Conservation (phyloP, 2,329 filamentous ascomycete species). For the Grosmannia serpens region DNA sequence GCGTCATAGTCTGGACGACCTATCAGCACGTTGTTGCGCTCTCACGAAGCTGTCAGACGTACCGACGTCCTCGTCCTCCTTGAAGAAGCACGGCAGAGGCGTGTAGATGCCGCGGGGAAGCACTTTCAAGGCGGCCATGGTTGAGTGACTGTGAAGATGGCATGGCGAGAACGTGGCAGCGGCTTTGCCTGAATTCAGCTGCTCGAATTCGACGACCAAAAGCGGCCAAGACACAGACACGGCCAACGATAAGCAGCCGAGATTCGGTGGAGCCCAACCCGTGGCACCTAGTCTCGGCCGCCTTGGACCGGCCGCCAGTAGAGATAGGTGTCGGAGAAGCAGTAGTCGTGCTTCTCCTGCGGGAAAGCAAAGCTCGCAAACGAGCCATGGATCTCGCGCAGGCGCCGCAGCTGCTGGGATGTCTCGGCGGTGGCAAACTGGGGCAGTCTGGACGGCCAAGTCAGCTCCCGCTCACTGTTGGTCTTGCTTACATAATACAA, state of each 20-base stretch:
- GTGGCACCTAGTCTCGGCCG: background rate
- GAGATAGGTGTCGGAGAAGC: slow-evolving; percentile 29
- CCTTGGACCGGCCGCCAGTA: slow-evolving; percentile 21
- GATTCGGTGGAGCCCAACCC: background rate
- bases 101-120: slow-evolving; percentile 10
- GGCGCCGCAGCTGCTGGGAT: background rate
- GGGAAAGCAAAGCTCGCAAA: slow-evolving; percentile 25
- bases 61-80: slow-evolving; percentile 5
- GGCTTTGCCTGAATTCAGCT: too few relatives aligned
- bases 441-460: slow-evolving; percentile 1
- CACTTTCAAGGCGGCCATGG: background rate
- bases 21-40: background rate
- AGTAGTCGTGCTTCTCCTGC: slow-evolving; percentile 23
- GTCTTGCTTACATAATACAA: background rate
- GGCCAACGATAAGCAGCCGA: background rate
- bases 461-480: background rate
- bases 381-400: slow-evolving; percentile 4
- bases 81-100: slow-evolving; percentile 9
- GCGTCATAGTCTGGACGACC: slow-evolving; percentile 3
- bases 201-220: too few relatives aligned
- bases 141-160: background rate
- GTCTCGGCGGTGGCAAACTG: background rate
- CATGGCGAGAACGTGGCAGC: background rate
- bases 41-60: background rate
- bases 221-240: background rate